Percentiles rank a stretch among this genome's conserved stretches.
Conservation (phyloP, 257 asterid species). For the Fraxinus americana region DNA sequence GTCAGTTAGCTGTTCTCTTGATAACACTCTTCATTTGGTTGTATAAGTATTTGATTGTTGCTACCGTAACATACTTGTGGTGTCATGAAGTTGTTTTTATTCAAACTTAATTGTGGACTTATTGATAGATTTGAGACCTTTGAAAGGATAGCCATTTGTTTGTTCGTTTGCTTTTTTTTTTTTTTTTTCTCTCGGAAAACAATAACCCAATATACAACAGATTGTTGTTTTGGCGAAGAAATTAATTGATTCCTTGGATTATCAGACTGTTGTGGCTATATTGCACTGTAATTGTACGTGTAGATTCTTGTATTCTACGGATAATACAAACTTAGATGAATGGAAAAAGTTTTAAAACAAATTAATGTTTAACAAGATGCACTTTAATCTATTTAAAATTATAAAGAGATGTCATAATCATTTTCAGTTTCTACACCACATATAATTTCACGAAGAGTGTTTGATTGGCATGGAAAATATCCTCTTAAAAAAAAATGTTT, state of each 20-base stretch:
- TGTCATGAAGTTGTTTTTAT: background rate
- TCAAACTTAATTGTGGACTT: background rate
- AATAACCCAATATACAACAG: background rate
- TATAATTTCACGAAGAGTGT: background rate
- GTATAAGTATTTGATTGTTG: background rate
- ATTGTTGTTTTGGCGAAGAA: background rate
- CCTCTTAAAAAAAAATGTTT: too few species aligned
- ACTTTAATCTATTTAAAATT: too few species aligned
- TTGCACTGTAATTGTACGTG: too few species aligned
- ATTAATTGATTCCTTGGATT: background rate
- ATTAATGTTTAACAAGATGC: background rate
- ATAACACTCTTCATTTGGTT: too few species aligned
- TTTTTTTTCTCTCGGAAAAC: background rate
- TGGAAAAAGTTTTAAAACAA: background rate
- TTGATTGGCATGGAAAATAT: too few species aligned
- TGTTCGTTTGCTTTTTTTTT: too few species aligned
- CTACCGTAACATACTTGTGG: too few species aligned
- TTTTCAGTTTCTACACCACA: background rate
- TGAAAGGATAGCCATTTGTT: too few species aligned
- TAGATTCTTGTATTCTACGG: background rate
- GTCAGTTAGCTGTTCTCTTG: slow-evolving; percentile 25
- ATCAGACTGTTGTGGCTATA: too few species aligned
- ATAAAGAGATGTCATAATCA: background rate
- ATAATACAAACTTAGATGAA: background rate
- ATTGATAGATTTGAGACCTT: background rate